phyloP scores from a whole-genome alignment of 148 eudicot genomes.

The Rhododendron ferrugineum region DNA sequence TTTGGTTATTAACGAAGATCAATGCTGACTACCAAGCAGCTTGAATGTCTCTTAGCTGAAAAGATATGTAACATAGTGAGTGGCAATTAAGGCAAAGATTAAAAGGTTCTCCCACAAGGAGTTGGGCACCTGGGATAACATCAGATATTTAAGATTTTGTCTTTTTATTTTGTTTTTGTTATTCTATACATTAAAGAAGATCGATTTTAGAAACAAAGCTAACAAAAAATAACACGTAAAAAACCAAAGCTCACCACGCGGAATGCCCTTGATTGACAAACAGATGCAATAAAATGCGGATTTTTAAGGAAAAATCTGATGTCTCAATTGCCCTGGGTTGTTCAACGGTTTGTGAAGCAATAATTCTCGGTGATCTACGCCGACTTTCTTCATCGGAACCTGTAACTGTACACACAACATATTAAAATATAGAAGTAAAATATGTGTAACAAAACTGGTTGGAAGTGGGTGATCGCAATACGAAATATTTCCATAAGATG shows the following conservation, averaged over 20 bases:
- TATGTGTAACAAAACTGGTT: background rate
- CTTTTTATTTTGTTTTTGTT: background rate
- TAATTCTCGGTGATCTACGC: background rate
- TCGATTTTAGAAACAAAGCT: background rate
- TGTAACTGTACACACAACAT: background rate
- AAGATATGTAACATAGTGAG: background rate
- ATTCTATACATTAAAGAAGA: background rate
- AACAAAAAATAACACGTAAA: background rate
- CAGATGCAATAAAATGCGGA: constrained; percentile 4
- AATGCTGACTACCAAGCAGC: background rate
- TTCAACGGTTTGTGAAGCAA: background rate
- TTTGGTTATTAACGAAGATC: background rate
- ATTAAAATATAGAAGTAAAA: background rate
- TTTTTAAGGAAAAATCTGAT: background rate
- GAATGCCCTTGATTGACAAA: background rate
- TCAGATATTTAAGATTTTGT: background rate
- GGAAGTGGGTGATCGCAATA: too few species aligned
- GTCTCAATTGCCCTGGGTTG: background rate
- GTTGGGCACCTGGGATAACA: background rate
- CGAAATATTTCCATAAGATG: too few species aligned
- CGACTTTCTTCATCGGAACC: background rate
- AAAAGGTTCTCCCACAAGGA: background rate
- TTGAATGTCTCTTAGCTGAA: background rate
- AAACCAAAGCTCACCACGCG: constrained; percentile 4
- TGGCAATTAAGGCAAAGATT: background rate